Conservation (phyloP, 2,329 filamentous ascomycete species). For the Colletotrichum aenigma region DNA sequence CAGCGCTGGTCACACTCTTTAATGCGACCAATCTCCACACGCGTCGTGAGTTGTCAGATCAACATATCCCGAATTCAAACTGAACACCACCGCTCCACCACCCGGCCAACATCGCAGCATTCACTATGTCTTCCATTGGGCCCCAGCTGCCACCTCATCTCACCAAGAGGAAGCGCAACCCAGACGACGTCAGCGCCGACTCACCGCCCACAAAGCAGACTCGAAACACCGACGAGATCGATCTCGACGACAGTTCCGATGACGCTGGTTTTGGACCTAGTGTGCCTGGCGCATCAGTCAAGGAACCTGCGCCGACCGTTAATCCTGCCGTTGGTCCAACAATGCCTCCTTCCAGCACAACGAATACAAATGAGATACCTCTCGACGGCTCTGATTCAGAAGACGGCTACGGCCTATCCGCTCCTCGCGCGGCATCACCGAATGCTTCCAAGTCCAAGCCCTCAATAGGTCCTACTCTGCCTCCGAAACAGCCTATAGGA, state of each 20-base stretch:
- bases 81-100: not conserved
- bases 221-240: slow-evolving; percentile 57
- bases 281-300: slow-evolving; percentile 24
- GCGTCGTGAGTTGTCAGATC: not conserved
- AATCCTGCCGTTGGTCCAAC: slow-evolving; percentile 28
- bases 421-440: slow-evolving; percentile 21
- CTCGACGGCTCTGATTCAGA: slow-evolving; percentile 39
- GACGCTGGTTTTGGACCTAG: slow-evolving; percentile 49
- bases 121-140: slow-evolving; percentile 71
- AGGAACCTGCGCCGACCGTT: not conserved
- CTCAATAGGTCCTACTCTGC: slow-evolving; percentile 29
- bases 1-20: not conserved
- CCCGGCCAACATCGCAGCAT: not conserved
- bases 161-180: slow-evolving; percentile 64
- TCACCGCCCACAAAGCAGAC: slow-evolving; percentile 52
- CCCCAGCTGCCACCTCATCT: slow-evolving; percentile 73
- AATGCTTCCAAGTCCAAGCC: slow-evolving; percentile 15
- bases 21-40: not conserved
- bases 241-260: slow-evolving; percentile 44
- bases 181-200: slow-evolving; percentile 42
- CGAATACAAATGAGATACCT: slow-evolving; percentile 45
- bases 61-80: not conserved
- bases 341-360: slow-evolving; percentile 24
- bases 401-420: slow-evolving; percentile 32
- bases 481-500: slow-evolving; percentile 39